A percentile compares a stretch with the other conserved stretches of the same genome.
Evolutionary conservation across 2,329 filamentous ascomycete species (phyloP).

Genomic region (Exophiala sideris): DNA sequence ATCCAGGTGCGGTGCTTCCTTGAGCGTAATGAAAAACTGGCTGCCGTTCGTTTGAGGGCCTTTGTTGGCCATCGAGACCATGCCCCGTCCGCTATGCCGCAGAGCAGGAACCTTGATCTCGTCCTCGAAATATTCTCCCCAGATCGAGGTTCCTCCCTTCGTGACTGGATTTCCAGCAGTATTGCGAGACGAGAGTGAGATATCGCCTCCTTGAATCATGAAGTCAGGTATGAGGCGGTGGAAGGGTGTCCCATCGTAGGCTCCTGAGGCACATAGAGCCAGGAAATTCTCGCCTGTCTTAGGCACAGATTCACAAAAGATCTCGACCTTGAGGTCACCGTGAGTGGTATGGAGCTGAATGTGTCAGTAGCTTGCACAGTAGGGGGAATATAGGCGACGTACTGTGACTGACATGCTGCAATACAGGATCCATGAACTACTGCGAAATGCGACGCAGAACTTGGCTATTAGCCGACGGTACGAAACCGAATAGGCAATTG

Average conservation of each 20-base stretch:
- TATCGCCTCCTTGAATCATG: constrained; percentile 62
- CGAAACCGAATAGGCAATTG: too few species aligned
- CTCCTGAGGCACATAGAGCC: constrained; percentile 59
- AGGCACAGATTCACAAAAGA: constrained; percentile 93
- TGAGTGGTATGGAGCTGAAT: constrained; percentile 73
- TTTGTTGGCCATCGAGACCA: constrained; percentile 59
- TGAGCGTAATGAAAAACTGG: constrained; percentile 64
- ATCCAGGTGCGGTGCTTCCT: constrained; percentile 60
- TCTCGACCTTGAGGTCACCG: constrained; percentile 89
- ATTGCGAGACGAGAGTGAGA: constrained; percentile 42
- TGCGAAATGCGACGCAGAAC: too few species aligned
- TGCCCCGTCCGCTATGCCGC: constrained; percentile 55
- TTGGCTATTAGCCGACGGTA: too few species aligned
- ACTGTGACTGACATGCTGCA: constrained; percentile 27
- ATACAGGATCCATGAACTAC: constrained; percentile 15
- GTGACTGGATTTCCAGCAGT: constrained; percentile 45
- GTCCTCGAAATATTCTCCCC: constrained; percentile 55
- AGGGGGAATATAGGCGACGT: constrained; percentile 2
- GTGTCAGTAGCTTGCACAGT: not conserved
- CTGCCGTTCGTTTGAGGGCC: constrained; percentile 55
- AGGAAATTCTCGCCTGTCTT: constrained; percentile 82
- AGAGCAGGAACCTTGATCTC: constrained; percentile 58
- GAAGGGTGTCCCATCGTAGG: constrained; percentile 61
- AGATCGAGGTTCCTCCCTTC: constrained; percentile 58
- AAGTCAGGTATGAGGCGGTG: constrained; percentile 62